Evolutionary conservation across 164 flowering plant species (phyloP), one percentile per base, ranked within the genome.

Genomic region (Akebia trifoliata): DNA sequence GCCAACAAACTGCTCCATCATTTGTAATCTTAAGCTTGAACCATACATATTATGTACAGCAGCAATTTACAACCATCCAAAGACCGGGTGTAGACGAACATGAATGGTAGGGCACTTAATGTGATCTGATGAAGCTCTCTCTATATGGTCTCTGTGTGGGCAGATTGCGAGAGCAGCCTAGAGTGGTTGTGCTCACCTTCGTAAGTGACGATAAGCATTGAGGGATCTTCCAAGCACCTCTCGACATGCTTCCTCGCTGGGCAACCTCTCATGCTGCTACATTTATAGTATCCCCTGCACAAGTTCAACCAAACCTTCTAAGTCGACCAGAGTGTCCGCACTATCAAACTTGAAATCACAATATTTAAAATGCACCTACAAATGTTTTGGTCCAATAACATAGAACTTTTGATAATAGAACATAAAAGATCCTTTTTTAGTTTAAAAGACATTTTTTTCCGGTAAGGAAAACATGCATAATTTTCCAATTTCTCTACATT

Each of bases 201-300:
- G 52, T 90, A 90, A 31, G 97, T 90, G 24, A 90, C 97, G 28
- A 81, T 74, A 4, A 90, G 88, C 97, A 90, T 90, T 32, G 88
- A 61, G 11, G 97, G 81, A 0, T 87, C 97, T 62, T 87, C 95
- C 75, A 83, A 73, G 78, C 89, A 83, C 70, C 97, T 75, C 77
- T 90, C 97, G 2, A 90, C 97, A 60, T 90, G 97, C 73, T 90
- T 90, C 72, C 97, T 85, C 20, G 97, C 95, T 2, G 95, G 97
- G 67, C 97, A 90, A 31, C 97, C 97, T 69, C 95, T 79, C 85
- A 82, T 78, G 76, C 89, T 87, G 76, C 97, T 90, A 66, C 97
- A 90, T 63, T 90, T 90, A 50, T 90, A 90, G 67, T 90, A 90
- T 64, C 97, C 97, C 79, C 97, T 90, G 82, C 79, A 78, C 24